Evolutionary conservation across 73 alveolate species (phyloP).

Genomic region (Paraurostyla sp.): DNA sequence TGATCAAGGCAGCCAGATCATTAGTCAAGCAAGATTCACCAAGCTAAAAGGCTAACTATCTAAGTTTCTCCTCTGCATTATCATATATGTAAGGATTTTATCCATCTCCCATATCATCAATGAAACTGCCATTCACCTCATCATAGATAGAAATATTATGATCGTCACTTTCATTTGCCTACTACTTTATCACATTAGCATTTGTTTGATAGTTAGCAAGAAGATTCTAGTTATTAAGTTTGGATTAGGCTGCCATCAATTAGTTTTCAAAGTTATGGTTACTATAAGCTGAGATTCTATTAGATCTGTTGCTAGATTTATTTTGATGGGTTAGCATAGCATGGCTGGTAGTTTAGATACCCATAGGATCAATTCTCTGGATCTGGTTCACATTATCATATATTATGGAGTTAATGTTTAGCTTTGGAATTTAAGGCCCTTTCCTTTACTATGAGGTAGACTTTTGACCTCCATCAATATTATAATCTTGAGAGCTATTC

Average conservation of each 20-base stretch:
- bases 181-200: slow-evolving; percentile 43
- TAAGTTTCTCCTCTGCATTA: slow-evolving; percentile 86
- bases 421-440: slow-evolving; percentile 61
- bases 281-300: slow-evolving; percentile 36
- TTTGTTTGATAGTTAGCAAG: slow-evolving; percentile 19
- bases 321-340: slow-evolving; percentile 11
- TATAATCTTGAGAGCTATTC: background rate
- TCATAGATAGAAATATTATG: slow-evolving; percentile 63
- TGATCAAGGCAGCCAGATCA: slow-evolving; percentile 90
- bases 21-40: slow-evolving; percentile 95
- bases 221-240: background rate
- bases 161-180: slow-evolving; percentile 50
- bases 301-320: slow-evolving; percentile 53
- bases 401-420: slow-evolving; percentile 48
- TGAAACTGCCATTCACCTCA: slow-evolving; percentile 41
- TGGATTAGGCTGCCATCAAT: background rate
- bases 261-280: slow-evolving; percentile 58
- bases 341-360: background rate
- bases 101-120: slow-evolving; percentile 35
- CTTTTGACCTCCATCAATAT: background rate
- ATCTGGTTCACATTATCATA: background rate
- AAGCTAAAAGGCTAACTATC: slow-evolving; percentile 87
- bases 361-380: slow-evolving; percentile 33
- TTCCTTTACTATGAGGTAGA: slow-evolving; percentile 6
- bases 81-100: slow-evolving; percentile 22